Percentiles rank a stretch among this genome's conserved stretches.
These are phyloP conservation scores for Colletotrichum sp. DNA, from an alignment of 2,329 filamentous ascomycete genomes.

Conservation along the genomic window DNA sequence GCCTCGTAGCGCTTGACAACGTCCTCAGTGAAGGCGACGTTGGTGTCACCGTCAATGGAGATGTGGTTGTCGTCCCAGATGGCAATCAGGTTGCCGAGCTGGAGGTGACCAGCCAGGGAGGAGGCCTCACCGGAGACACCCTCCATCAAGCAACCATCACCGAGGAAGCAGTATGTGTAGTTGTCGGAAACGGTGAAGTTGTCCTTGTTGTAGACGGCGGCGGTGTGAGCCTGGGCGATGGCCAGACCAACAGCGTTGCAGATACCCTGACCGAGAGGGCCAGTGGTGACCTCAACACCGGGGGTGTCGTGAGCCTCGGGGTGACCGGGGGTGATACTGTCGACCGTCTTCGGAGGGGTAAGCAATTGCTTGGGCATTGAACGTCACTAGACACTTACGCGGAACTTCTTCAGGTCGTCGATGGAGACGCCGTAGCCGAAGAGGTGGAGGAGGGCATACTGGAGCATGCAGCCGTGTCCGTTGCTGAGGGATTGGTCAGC, in stretches of 20 bases:
- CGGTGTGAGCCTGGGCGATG: slow-evolving; percentile 92
- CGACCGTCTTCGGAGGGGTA: slow-evolving; percentile 46
- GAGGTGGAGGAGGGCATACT: slow-evolving; percentile 96
- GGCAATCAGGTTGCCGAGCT: slow-evolving; percentile 96
- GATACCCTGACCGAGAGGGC: slow-evolving; percentile 96
- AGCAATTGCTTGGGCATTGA: neutral
- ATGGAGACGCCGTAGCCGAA: slow-evolving; percentile 88
- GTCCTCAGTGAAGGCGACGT: slow-evolving; percentile 96
- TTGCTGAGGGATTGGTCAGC: slow-evolving; percentile 63
- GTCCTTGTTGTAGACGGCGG: slow-evolving; percentile 94
- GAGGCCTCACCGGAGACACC: slow-evolving; percentile 93
- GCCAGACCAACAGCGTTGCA: slow-evolving; percentile 97
- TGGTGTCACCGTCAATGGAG: slow-evolving; percentile 92
- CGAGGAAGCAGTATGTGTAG: slow-evolving; percentile 96
- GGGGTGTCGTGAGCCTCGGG: slow-evolving; percentile 96
- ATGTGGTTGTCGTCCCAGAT: slow-evolving; percentile 99
- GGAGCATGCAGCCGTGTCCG: slow-evolving; percentile 99
- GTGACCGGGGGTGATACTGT: slow-evolving; percentile 89
- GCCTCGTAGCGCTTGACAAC: slow-evolving; percentile 93
- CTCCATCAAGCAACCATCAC: slow-evolving; percentile 98
- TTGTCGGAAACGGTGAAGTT: slow-evolving; percentile 91
- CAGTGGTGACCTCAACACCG: slow-evolving; percentile 97
- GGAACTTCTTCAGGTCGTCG: slow-evolving; percentile 95
- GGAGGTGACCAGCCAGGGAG: slow-evolving; percentile 91
- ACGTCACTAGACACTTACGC: slow-evolving; percentile 64